These are phyloP conservation scores for Adansonia digitata DNA, from an alignment of 345 rosid genomes.

Conservation along the genomic window DNA sequence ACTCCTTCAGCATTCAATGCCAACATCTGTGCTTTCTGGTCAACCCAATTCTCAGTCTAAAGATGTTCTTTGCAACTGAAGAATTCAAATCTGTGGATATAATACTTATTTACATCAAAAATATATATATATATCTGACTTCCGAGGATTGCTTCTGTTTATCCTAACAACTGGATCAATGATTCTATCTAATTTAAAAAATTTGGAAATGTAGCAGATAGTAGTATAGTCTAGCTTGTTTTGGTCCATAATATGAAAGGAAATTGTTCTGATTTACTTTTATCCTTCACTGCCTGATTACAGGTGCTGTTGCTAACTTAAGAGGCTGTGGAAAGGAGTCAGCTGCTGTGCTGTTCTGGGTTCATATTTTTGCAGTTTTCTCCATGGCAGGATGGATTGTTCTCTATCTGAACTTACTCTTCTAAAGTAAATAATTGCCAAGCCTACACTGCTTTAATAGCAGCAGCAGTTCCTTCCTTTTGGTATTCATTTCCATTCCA, in stretches of 20 bases:
- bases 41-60: not conserved
- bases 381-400: conserved; percentile 96
- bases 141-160: not conserved
- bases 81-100: not conserved
- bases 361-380: conserved; percentile 83
- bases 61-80: not conserved
- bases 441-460: not conserved
- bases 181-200: not conserved
- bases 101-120: not conserved
- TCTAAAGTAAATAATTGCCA: conserved; percentile 31
- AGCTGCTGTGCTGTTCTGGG: conserved; percentile 97
- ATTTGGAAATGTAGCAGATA: not conserved
- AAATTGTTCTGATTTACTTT: too few species aligned
- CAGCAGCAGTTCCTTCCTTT: not conserved
- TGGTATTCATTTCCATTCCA: not conserved
- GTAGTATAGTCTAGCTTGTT: not conserved
- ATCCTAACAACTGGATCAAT: not conserved
- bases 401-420: conserved; percentile 80
- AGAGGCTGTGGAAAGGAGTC: conserved; percentile 97
- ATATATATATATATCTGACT: not conserved
- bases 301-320: conserved; percentile 92
- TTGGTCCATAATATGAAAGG: not conserved
- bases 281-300: not conserved
- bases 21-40: conserved; percentile 95
- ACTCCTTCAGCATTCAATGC: conserved; percentile 95